phyloP scores from a whole-genome alignment of 768 basidiomycete species.

The Lactifluus hygrophoroides region DNA sequence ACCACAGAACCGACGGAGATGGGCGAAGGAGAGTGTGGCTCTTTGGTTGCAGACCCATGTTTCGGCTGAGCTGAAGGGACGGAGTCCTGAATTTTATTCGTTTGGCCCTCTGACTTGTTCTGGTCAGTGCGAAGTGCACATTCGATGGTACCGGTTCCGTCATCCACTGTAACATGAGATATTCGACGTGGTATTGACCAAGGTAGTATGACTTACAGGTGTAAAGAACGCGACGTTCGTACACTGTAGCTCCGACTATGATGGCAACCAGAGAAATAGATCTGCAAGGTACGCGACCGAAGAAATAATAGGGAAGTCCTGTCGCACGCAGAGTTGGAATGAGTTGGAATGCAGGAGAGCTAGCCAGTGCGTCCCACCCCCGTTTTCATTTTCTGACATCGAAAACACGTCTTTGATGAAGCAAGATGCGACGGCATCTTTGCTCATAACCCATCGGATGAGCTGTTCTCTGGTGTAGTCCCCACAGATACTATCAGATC shows the following conservation, averaged over 20 bases:
- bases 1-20: constrained; percentile 14
- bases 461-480: constrained; percentile 3
- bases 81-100: not conserved
- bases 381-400: constrained; percentile 12
- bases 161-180: constrained; percentile 47
- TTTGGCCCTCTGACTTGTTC: not conserved
- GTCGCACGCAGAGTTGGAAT: not conserved
- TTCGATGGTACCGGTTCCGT: constrained; percentile 67
- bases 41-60: not conserved
- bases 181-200: not conserved
- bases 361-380: constrained; percentile 1
- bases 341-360: not conserved
- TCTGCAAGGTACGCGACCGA: constrained; percentile 64
- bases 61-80: not conserved
- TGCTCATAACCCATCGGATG: constrained; percentile 15
- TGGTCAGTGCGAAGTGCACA: constrained; percentile 37
- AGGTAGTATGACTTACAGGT: constrained; percentile 33
- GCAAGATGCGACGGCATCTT: constrained; percentile 6
- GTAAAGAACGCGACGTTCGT: constrained; percentile 54
- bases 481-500: not conserved
- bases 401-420: constrained; percentile 13
- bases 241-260: constrained; percentile 51
- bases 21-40: not conserved
- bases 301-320: constrained; percentile 61
- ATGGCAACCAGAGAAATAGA: constrained; percentile 53